Evolutionary conservation across 495 filamentous ascomycete genomes (phyloP), one percentile per base, ranked within the genome.

Genomic region (Chaetomium cochliodes): DNA sequence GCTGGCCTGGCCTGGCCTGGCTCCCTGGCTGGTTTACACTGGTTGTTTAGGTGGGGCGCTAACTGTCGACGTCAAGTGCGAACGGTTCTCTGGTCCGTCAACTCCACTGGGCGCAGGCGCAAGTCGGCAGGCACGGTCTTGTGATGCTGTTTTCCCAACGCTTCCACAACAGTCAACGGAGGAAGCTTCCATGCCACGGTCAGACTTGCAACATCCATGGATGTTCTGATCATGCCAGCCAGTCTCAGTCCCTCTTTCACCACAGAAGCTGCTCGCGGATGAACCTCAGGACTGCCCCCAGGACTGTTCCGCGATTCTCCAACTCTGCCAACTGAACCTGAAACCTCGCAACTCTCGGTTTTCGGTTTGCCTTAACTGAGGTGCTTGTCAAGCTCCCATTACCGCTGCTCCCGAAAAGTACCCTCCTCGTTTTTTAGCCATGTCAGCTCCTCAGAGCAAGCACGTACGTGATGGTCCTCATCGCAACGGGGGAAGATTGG

Each of bases 371-470:
- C 33, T 12, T 12, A 8, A 37, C 13, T 18, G 41, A 44, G 13
- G 2, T 44, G 41, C 41, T 44, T 44, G 15, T 44, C 25, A 13
- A n/a, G 20, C 20, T 20, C n/a, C 59, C 47, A n/a, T 30, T 20
- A 30, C 47, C 22, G 2, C 37, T n/a, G 4, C 16, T 2, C 15
- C 33, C 8, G 7, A 13, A 28, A 52, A 26, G n/a, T 3, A 41
- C 9, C 15, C 11, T 46, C 46, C 11, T 18, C 46, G 16, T 26
- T 46, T 28, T 58, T 20, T 53, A 63, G 66, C 52, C 62, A 76
- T 76, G 73, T 67, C 73, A 59, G 69, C 67, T 58, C 73, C 73
- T 20, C 70, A 73, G 20, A 65, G 59, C 20, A 76, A 73, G 55
- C 73, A 74, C 55, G 73, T 74, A 67, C 49, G 73, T 67, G 26